Evolutionary conservation across 345 rosid species (phyloP), one percentile per base, ranked within the genome.

Genomic region (thale cress (Arabidopsis thaliana)): DNA sequence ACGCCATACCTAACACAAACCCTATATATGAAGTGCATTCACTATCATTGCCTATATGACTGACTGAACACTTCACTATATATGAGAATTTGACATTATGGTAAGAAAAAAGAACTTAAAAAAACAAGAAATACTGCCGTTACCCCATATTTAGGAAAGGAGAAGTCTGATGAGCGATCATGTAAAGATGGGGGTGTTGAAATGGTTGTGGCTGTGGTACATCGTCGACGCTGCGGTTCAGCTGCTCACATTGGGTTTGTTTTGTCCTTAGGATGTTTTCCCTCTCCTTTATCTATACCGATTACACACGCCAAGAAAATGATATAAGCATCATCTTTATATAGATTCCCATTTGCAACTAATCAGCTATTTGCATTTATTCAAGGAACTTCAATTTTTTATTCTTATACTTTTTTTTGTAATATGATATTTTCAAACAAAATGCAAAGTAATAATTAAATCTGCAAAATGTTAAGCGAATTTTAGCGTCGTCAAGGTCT

Each of bases 61-160:
- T 28, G 4, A 12, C 53, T 16, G 20, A 41, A 50, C 6, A n/a
- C 30, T 24, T 7, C 9, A 2, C 1, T 25, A 8, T 25, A 2
- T 59, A 8, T 40, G 30, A 69, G 7, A n/a, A 7, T 56, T 56
- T 12, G 44, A 56, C 53, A 34, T 65, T 6, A 24, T 3, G 25
- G 36, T 0, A 37, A 37, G 8, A 30, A 16, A 0, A 9, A 42
- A 44, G 23, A 6, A 11, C 6, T 46, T 14, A n/a, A 34, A 10
- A 6, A 30, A 4, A 9, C 23, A 9, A 38, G 14, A 51, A 61
- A 30, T 42, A 40, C 69, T 61, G 40, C 62, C 53, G 38, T 56
- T 83, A 86, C 86, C 89, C 81, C 14, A 85, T 82, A 67, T 83
- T 85, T 44, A 82, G 65, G 58, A 84, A 84, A n/a, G 83, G 87